Evolutionary conservation across 108 stramenopile genomes (phyloP), one percentile per base, ranked within the genome.

Genomic region (Schizochytrium sp.): DNA sequence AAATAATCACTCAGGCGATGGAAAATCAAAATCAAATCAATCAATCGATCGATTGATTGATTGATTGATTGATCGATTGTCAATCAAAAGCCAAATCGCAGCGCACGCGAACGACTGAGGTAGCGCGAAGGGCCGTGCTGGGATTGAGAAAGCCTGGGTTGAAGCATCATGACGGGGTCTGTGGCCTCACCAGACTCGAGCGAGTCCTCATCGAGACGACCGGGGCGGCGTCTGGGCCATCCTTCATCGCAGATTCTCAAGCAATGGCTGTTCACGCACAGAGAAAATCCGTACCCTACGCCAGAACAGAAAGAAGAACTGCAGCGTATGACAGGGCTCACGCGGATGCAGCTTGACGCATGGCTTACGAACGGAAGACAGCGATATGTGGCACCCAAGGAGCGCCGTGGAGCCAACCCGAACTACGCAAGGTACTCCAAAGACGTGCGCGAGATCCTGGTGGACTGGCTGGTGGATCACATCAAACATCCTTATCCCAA

Each of bases 341-440:
- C 47, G 50, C 47, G 76, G 28, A 55, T 55, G 15, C 76, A 83
- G 76, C 76, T 83, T 38, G 76, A 83, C 76, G 50, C 47, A 47
- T 83, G 76, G 76, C 53, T 83, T 53, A 55, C 53, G 2, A 83
- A 83, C 53, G 76, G 50, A n/a, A 83, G 76, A 53, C 76, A 83
- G 47, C 47, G 76, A n/a, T 83, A 83, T 53, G 47, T 49, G 17
- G 55, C 28, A 2, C 76, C 76, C 8, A 83, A 83, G 76, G 50
- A 55, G 50, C 47, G 76, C 50, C 49, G 76, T 13, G 76, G 76
- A 47, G 50, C 76, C 50, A 83, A 83, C 28, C 76, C 76, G 47
- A 83, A 83, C 76, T 83, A 83, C 40, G 47, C 76, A 10, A 47
- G 76, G 50, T 83, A 83, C 76, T 55, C 76, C 47, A 55, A 83